Conservation (phyloP, 768 basidiomycete genomes). For the Boletus pseudopeckii region DNA sequence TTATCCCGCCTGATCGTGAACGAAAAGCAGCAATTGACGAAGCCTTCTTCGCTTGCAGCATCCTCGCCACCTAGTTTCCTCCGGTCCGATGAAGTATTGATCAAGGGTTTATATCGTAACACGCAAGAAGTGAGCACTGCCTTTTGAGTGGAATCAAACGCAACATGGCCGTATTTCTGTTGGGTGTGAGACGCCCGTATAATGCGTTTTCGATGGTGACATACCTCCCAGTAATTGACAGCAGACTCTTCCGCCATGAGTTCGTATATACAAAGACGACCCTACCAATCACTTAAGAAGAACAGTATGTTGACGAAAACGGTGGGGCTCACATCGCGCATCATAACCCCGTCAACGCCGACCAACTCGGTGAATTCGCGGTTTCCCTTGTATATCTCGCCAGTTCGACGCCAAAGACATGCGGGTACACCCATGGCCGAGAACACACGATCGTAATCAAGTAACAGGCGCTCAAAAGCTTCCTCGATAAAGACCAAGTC, state of each 20-base stretch:
- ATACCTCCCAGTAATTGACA: conserved; percentile 96
- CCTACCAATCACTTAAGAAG: conserved; percentile 39
- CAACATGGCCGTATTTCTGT: conserved; percentile 93
- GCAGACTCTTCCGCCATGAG: conserved; percentile 97
- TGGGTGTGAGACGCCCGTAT: background rate
- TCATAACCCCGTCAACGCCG: conserved; percentile 80
- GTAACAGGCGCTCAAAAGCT: conserved; percentile 89
- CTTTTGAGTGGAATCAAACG: conserved; percentile 89
- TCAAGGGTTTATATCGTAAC: conserved; percentile 69
- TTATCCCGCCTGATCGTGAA: conserved; percentile 83
- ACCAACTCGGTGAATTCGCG: conserved; percentile 91
- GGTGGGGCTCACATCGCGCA: conserved; percentile 68
- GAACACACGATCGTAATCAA: conserved; percentile 94
- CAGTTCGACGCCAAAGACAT: conserved; percentile 94
- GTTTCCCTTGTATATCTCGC: conserved; percentile 98
- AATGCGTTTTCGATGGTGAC: conserved; percentile 9
- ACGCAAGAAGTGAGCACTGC: conserved; percentile 92
- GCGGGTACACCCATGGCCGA: conserved; percentile 96
- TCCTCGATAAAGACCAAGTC: conserved; percentile 98
- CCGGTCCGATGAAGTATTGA: conserved; percentile 39
- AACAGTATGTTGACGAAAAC: background rate
- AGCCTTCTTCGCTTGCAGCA: conserved; percentile 58
- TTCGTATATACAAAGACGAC: conserved; percentile 94
- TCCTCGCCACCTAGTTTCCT: conserved; percentile 29
- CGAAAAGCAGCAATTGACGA: conserved; percentile 87